Conservation (phyloP, 2,329 filamentous ascomycete genomes). For the Chaetoscypha palmicola region DNA sequence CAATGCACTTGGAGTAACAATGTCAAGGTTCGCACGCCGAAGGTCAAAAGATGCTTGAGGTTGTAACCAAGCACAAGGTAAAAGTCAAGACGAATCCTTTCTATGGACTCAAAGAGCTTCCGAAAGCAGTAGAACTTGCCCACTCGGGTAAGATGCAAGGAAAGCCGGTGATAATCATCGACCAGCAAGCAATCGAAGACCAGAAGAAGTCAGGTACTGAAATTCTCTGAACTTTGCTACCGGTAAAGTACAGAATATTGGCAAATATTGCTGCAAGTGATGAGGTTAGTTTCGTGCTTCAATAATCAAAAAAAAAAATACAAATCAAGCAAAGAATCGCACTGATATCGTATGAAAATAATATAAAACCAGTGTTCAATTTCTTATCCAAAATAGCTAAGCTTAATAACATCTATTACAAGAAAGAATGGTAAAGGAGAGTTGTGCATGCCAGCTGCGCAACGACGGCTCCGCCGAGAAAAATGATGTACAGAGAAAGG, state of each 20-base stretch:
- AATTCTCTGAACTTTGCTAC: constrained; percentile 14
- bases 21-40: constrained; percentile 34
- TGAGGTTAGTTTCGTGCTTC: too few relatives aligned
- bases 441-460: constrained; percentile 3
- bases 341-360: too few relatives aligned
- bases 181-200: constrained; percentile 32
- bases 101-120: constrained; percentile 44
- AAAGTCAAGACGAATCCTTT: constrained; percentile 45
- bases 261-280: too few relatives aligned
- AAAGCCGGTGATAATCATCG: constrained; percentile 47
- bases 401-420: neutral
- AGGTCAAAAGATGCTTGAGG: constrained; percentile 40
- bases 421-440: neutral
- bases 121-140: constrained; percentile 42
- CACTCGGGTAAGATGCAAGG: constrained; percentile 47
- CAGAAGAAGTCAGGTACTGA: constrained; percentile 19
- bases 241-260: too few relatives aligned
- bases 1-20: neutral
- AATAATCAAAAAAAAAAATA: too few relatives aligned
- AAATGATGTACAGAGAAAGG: neutral
- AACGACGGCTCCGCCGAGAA: neutral
- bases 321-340: too few relatives aligned
- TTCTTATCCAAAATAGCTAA: too few relatives aligned
- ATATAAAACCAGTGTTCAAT: too few relatives aligned
- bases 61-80: constrained; percentile 40